A percentile compares a stretch with the other conserved stretches of the same genome.
These are phyloP conservation scores for Hysterium pulicare DNA, from an alignment of 2,329 filamentous ascomycete species.

Conservation along the genomic window DNA sequence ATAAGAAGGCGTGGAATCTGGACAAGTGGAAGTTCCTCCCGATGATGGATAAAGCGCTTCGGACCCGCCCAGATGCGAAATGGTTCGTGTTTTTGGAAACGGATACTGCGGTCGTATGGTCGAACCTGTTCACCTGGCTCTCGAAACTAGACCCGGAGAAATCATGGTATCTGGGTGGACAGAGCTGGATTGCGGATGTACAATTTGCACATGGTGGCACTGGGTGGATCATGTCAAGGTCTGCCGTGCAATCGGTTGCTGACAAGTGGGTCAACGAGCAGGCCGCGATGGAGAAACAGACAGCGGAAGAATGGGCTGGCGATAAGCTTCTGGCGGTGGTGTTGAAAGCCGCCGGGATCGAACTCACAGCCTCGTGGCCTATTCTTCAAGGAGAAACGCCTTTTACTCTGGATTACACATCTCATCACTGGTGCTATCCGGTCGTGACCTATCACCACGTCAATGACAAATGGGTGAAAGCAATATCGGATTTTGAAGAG, in stretches of 20 bases:
- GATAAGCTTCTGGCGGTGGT: slow-evolving; percentile 50
- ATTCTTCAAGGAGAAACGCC: slow-evolving; percentile 21
- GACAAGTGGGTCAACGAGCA: slow-evolving; percentile 39
- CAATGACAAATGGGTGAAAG: slow-evolving; percentile 38
- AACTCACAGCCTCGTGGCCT: slow-evolving; percentile 36
- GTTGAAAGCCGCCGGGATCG: slow-evolving; percentile 43
- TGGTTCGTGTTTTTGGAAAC: slow-evolving; percentile 59
- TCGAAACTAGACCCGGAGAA: slow-evolving; percentile 44
- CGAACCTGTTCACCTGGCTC: slow-evolving; percentile 52
- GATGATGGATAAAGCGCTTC: slow-evolving; percentile 23
- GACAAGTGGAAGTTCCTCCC: slow-evolving; percentile 36
- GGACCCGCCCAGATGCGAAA: slow-evolving; percentile 42
- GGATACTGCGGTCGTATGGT: slow-evolving; percentile 55
- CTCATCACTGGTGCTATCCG: slow-evolving; percentile 46
- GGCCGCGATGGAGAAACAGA: slow-evolving; percentile 43
- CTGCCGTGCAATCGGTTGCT: slow-evolving; percentile 40
- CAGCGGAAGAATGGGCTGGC: slow-evolving; percentile 47
- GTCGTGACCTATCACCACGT: slow-evolving; percentile 49
- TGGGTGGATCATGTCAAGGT: slow-evolving; percentile 49
- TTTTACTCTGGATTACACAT: slow-evolving; percentile 22
- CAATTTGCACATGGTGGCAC: slow-evolving; percentile 54
- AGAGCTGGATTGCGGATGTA: slow-evolving; percentile 50
- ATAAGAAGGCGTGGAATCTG: slow-evolving; percentile 18
- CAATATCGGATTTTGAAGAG: slow-evolving; percentile 45
- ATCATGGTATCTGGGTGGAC: slow-evolving; percentile 51